Conservation (phyloP, 2,329 filamentous ascomycete genomes). For the Pseudopyricularia javanii region DNA sequence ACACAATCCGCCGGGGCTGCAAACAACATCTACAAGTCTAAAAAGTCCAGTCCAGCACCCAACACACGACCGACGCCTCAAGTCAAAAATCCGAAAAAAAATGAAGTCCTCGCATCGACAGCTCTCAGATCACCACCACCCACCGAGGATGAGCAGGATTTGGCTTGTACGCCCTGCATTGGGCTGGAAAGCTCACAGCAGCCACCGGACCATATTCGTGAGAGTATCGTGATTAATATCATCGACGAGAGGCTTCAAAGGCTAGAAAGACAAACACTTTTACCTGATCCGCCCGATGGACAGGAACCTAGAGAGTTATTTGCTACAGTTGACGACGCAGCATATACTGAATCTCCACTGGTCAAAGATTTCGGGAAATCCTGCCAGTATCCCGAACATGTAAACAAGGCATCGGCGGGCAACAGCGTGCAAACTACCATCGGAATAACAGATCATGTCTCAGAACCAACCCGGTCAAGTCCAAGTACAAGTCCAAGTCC, state of each 20-base stretch:
- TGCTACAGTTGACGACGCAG: not conserved
- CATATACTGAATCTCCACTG: not conserved
- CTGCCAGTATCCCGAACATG: not conserved
- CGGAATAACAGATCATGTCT: not conserved
- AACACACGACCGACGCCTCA: not conserved
- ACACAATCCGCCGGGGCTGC: not conserved
- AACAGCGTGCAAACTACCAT: not conserved
- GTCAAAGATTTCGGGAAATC: not conserved
- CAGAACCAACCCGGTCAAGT: not conserved
- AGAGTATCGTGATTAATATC: constrained; percentile 1
- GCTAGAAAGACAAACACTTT: not conserved
- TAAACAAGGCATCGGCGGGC: not conserved
- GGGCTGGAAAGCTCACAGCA: not conserved
- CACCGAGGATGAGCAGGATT: not conserved
- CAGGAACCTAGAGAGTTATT: not conserved
- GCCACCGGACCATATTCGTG: not conserved
- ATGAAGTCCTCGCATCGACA: not conserved
- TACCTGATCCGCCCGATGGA: not conserved
- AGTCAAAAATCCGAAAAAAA: not conserved
- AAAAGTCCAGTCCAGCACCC: not conserved
- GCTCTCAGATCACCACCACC: not conserved
- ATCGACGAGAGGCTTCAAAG: constrained; percentile 1
- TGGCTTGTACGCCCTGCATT: not conserved
- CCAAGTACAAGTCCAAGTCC: not conserved
- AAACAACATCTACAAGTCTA: not conserved